These are phyloP conservation scores for Clavaria fumosa DNA, from an alignment of 768 basidiomycete genomes.

Conservation along the genomic window DNA sequence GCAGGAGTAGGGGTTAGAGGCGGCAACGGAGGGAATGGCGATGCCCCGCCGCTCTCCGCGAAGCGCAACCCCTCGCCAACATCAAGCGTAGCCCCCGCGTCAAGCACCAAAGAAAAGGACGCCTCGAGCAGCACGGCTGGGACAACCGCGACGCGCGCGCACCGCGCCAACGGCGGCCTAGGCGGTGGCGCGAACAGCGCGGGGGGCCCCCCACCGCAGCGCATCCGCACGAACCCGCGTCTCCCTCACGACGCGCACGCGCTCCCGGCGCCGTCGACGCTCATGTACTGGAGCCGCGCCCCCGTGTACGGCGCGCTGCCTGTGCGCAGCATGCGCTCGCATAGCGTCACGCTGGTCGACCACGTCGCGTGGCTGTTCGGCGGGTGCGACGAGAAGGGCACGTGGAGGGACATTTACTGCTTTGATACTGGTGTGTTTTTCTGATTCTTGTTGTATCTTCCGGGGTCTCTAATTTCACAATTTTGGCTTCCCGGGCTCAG, in stretches of 20 bases:
- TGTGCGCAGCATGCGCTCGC: conserved; percentile 57
- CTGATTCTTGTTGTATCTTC: too few species aligned
- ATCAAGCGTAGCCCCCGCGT: too few species aligned
- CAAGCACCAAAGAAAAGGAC: too few species aligned
- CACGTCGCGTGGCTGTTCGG: conserved; percentile 78
- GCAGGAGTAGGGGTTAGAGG: background rate
- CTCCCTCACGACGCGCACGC: conserved; percentile 47
- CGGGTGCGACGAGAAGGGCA: conserved; percentile 71
- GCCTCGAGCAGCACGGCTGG: too few species aligned
- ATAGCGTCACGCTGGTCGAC: conserved; percentile 74
- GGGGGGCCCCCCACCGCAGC: conserved; percentile 18
- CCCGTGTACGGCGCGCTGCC: conserved; percentile 63
- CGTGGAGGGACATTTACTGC: conserved; percentile 62
- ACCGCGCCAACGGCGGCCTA: background rate
- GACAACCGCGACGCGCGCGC: background rate
- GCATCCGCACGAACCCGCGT: conserved; percentile 34
- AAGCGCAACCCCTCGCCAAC: too few species aligned
- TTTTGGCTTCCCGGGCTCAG: conserved; percentile 20
- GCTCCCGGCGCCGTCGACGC: conserved; percentile 47
- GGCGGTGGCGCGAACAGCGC: too few species aligned
- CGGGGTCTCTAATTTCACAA: too few species aligned
- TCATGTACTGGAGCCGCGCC: conserved; percentile 78
- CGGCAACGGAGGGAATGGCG: too few species aligned
- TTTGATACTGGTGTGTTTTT: conserved; percentile 88
- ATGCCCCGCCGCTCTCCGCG: too few species aligned